Base-by-base conservation (phyloP, 1,139 yeast genomes). In the Debaryomycetaceae sp. region DNA sequence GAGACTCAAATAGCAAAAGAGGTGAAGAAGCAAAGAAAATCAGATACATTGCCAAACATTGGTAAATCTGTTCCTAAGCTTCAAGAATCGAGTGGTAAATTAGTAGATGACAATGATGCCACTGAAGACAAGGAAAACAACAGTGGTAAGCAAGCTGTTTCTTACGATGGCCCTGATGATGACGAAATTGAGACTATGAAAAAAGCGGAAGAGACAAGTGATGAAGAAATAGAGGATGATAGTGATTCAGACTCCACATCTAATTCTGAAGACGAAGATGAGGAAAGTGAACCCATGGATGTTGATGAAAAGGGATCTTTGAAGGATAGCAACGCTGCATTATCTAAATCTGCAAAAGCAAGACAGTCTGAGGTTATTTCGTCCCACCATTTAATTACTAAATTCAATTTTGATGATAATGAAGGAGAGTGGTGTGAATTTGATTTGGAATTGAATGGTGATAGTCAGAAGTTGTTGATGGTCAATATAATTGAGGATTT, bases 91-190 rank as follows among this genome's bases (percentile, higher is more conserved):
- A 67, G 63, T 38, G 87, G 76, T 42, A 26, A 31, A 24, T 28
- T 39, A 19, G 38, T 32, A 9, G 86, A 66, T 53, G 86, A 77
- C 41, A 84, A 48, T 28, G 89, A 83, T 54, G 87, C 83, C 39
- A 86, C 83, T 50, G 88, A 83, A 47, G 88, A 81, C 45, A 79
- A 73, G 53, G 65, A 72, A 47, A 76, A 73, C 53, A 67, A 75
- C 43, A 81, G 80, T 52, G 73, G 80, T 30, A 88, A 88, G 58
- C 95, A 89, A 66, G 83, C 95, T 18, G 95, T 88, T 33, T 87
- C 96, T 1, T 91, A 89, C 55, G 97, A 88, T 51, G 96, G 83
- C 15, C 96, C 96, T 22, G 97, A 89, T 65, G 97, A 87, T 46
- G 97, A 87, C 36, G 96, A 88, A 59, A 68, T 86, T 44, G 96